These are phyloP conservation scores for Lumnitzera littorea DNA, from an alignment of 345 rosid species.

Conservation along the genomic window DNA sequence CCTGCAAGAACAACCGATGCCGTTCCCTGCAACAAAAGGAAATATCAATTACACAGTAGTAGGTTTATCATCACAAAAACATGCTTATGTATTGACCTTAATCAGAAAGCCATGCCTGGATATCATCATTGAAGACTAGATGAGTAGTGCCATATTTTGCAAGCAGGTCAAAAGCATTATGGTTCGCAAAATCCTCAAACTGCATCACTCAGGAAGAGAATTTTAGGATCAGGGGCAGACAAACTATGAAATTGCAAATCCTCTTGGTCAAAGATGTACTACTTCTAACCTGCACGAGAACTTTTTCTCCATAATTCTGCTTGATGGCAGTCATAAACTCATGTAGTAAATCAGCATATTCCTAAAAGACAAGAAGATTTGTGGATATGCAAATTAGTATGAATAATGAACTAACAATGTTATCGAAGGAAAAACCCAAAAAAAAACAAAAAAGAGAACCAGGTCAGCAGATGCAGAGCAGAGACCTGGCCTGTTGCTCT, in stretches of 20 bases:
- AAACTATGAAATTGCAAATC: neutral
- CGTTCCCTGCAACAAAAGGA: slow-evolving; percentile 54
- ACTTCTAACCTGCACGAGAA: slow-evolving; percentile 61
- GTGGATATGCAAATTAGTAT: neutral
- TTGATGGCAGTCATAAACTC: slow-evolving; percentile 92
- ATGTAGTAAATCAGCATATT: slow-evolving; percentile 60
- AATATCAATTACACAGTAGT: neutral
- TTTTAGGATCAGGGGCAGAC: slow-evolving; percentile 1
- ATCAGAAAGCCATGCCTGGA: slow-evolving; percentile 43
- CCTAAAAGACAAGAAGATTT: slow-evolving; percentile 33
- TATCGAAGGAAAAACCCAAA: no score
- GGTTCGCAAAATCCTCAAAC: slow-evolving; percentile 99
- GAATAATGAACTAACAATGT: neutral
- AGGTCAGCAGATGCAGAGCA: neutral
- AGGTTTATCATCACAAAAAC: neutral
- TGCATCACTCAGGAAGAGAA: slow-evolving; percentile 17
- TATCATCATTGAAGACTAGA: slow-evolving; percentile 96
- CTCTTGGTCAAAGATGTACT: neutral
- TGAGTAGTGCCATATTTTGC: slow-evolving; percentile 64
- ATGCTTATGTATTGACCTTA: neutral
- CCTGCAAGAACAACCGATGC: slow-evolving; percentile 94
- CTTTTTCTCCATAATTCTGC: slow-evolving; percentile 87
- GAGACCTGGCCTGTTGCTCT: slow-evolving; percentile 79
- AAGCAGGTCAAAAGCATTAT: slow-evolving; percentile 84
- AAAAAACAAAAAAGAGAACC: neutral